These are phyloP conservation scores for Microglena sp. DNA, from an alignment of 139 green algal genomes.

Conservation along the genomic window DNA sequence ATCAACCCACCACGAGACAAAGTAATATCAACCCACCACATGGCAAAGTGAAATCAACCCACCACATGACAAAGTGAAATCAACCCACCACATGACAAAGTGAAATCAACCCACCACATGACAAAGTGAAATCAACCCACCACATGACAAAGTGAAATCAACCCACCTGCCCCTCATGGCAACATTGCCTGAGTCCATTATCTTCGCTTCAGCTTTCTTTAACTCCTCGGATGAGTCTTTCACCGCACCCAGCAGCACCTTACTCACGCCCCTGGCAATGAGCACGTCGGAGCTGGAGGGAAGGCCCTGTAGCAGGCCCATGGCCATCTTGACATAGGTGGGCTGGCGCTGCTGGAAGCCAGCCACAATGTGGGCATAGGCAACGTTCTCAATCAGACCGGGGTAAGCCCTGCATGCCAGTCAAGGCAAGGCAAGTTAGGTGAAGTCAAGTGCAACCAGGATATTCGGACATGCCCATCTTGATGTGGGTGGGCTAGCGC, in stretches of 20 bases:
- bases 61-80: too few relatives aligned
- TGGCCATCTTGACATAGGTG: constrained; percentile 28
- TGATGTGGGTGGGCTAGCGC: background rate
- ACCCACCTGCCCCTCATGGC: too few relatives aligned
- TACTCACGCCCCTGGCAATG: constrained; percentile 5
- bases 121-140: too few relatives aligned
- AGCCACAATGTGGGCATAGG: constrained; percentile 43
- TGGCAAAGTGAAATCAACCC: too few relatives aligned
- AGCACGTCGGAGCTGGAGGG: background rate
- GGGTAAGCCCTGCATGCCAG: constrained; percentile 27
- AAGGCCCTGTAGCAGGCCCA: constrained; percentile 8
- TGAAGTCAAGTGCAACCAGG: background rate
- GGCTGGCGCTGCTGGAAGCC: constrained; percentile 48
- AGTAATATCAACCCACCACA: too few relatives aligned
- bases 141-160: too few relatives aligned
- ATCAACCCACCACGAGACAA: too few relatives aligned
- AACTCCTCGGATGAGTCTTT: constrained; percentile 2
- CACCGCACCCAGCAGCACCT: constrained; percentile 17
- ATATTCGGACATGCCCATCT: background rate
- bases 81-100: too few relatives aligned
- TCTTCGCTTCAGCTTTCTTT: constrained; percentile 7
- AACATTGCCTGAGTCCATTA: too few relatives aligned
- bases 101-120: too few relatives aligned
- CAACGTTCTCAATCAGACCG: constrained; percentile 36
- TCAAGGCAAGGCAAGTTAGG: background rate